A percentile compares a stretch with the other conserved stretches of the same genome.
Evolutionary conservation across 2,329 filamentous ascomycete species (phyloP).

Genomic region (Elsinoe necatrix): DNA sequence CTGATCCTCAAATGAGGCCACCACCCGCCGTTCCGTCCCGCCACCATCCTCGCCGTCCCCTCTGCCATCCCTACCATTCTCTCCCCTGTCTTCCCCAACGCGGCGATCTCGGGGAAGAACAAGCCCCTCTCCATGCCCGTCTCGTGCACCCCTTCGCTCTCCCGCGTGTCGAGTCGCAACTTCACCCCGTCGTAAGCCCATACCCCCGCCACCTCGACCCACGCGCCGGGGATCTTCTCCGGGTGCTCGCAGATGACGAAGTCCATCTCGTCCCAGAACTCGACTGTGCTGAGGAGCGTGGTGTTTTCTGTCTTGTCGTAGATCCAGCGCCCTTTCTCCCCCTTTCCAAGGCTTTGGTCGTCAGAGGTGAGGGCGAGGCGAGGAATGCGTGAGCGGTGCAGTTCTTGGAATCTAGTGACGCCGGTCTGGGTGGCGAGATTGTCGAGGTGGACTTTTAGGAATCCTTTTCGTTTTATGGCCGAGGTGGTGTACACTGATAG

Average conservation of each 20-base stretch:
- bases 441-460: constrained; percentile 44
- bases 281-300: constrained; percentile 36
- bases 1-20: constrained; percentile 49
- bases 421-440: constrained; percentile 57
- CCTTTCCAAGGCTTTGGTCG: too few species aligned
- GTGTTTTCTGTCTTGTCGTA: constrained; percentile 54
- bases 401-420: constrained; percentile 51
- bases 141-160: constrained; percentile 16
- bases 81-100: constrained; percentile 17
- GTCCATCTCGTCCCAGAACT: constrained; percentile 52
- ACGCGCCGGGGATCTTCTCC: constrained; percentile 41
- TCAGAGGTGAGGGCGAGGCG: too few species aligned
- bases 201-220: constrained; percentile 45
- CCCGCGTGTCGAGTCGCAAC: constrained; percentile 34
- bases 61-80: constrained; percentile 22
- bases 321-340: constrained; percentile 34
- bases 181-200: constrained; percentile 44
- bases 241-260: constrained; percentile 50
- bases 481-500: not conserved
- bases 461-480: not conserved
- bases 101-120: constrained; percentile 18
- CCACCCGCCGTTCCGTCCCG: constrained; percentile 39
- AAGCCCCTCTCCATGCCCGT: constrained; percentile 21
- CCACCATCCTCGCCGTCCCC: not conserved
- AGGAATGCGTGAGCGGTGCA: constrained; percentile 24